Evolutionary conservation across 2,329 filamentous ascomycete species (phyloP), one percentile per base, ranked within the genome.

Genomic region (Graphilbum fragrans): DNA sequence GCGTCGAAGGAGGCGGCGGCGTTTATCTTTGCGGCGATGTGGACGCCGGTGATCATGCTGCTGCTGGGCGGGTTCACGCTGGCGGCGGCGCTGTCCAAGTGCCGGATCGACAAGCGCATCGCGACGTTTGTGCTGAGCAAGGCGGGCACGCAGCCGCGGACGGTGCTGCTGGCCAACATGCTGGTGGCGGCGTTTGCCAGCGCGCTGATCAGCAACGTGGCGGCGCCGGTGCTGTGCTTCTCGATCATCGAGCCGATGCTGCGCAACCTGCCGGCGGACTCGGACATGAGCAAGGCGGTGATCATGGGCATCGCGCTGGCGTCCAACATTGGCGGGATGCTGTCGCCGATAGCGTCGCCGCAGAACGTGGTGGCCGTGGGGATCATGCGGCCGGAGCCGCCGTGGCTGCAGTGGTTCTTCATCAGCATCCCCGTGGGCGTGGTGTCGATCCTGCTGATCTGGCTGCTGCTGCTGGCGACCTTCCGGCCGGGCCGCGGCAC

Each of bases 141-240:
- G 65, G 92, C 92, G 9, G 92, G 92, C 7, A 95, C 92, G 4
- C 82, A 80, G 53, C 92, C 92, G 10, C 73, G 80, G 42, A 90
- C 85, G 3, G 92, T 98, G 4, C 70, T 98, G 5, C 63, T 98
- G n/a, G 92, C 90, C 41, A 95, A 90, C 64, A 98, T 98, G 92
- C 88, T 95, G 53, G 92, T 98, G 34, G 88, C 90, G 42, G 93
- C 92, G 55, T 93, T 98, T 58, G 82, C 93, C 9, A 95, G 87
- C 53, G 98, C 98, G 92, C 86, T 94, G 70, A 96, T 98, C 55
- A 94, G 87, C 63, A 98, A 98, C 52, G 93, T 98, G 22, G 92
- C 92, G 1, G 90, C 93, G 2, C 92, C 92, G 0, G 92, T 98
- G 10, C 72, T 98, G 31, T 98, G 92, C 67, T 96, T 93, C 61